phyloP scores from a whole-genome alignment of 2,329 filamentous ascomycete genomes.

The Ceratocystis cubensis region DNA sequence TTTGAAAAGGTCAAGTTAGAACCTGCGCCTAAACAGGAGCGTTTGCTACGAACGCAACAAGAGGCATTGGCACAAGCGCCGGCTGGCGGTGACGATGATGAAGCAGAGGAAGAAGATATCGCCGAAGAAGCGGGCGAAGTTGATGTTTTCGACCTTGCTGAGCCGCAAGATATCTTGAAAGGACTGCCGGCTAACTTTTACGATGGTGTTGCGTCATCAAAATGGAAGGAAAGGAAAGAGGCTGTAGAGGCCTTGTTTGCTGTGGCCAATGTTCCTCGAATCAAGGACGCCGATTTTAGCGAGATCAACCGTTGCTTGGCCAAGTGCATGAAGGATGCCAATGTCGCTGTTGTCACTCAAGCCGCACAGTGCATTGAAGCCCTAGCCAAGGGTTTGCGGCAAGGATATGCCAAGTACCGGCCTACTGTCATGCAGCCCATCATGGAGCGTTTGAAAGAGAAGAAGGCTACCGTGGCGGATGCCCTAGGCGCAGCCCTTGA shows the following conservation, averaged over 20 bases:
- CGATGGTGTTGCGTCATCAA: constrained; percentile 75
- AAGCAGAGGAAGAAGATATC: constrained; percentile 37
- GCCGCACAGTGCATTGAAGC: constrained; percentile 88
- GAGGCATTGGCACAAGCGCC: constrained; percentile 63
- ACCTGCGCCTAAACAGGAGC: constrained; percentile 74
- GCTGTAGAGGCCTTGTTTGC: constrained; percentile 70
- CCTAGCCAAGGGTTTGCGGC: constrained; percentile 72
- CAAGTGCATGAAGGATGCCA: constrained; percentile 98
- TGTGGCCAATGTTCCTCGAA: constrained; percentile 69
- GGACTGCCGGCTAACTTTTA: constrained; percentile 72
- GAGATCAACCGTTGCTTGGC: constrained; percentile 75
- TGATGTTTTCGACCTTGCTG: constrained; percentile 69
- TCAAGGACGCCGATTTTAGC: constrained; percentile 81
- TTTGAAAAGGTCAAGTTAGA: constrained; percentile 92
- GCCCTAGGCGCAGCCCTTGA: constrained; percentile 79
- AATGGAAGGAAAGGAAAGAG: constrained; percentile 98
- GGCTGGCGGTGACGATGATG: constrained; percentile 42
- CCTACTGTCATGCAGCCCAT: constrained; percentile 72
- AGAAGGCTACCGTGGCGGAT: constrained; percentile 81
- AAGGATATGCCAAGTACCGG: constrained; percentile 68
- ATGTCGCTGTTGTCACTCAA: constrained; percentile 84
- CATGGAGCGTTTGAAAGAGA: constrained; percentile 93
- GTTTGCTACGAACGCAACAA: constrained; percentile 79
- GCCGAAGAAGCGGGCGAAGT: constrained; percentile 57
- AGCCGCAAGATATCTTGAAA: constrained; percentile 73